Evolutionary conservation across 129 eudicot species (phyloP).

Genomic region (Flaveria trinervia): DNA sequence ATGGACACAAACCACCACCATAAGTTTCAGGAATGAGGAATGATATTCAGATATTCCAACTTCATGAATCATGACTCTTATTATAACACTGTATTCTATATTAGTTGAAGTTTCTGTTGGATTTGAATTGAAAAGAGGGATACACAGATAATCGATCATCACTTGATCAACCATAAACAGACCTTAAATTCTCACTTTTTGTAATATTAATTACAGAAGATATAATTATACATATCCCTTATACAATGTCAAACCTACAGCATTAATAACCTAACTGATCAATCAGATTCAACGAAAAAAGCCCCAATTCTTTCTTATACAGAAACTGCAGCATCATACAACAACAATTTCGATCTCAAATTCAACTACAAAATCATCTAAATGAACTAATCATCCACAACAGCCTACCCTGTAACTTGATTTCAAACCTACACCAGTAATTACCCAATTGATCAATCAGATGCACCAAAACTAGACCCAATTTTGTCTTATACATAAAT

Average conservation of each 20-base stretch:
- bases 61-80: background rate
- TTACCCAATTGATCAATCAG: too few species aligned
- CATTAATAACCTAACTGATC: background rate
- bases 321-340: constrained; percentile 9
- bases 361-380: background rate
- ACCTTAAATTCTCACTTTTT: background rate
- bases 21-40: background rate
- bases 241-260: background rate
- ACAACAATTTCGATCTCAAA: background rate
- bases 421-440: too few species aligned
- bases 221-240: background rate
- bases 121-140: background rate
- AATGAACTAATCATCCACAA: background rate
- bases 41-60: too few species aligned
- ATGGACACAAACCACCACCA: background rate
- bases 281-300: constrained; percentile 4
- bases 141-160: background rate
- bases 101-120: background rate
- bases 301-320: background rate
- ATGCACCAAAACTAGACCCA: too few species aligned
- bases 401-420: background rate
- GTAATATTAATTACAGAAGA: background rate
- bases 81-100: background rate
- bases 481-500: too few species aligned
- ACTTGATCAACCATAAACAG: constrained; percentile 3